phyloP scores from a whole-genome alignment of 352 stramenopile genomes.

The Proteromonas lacertae region DNA sequence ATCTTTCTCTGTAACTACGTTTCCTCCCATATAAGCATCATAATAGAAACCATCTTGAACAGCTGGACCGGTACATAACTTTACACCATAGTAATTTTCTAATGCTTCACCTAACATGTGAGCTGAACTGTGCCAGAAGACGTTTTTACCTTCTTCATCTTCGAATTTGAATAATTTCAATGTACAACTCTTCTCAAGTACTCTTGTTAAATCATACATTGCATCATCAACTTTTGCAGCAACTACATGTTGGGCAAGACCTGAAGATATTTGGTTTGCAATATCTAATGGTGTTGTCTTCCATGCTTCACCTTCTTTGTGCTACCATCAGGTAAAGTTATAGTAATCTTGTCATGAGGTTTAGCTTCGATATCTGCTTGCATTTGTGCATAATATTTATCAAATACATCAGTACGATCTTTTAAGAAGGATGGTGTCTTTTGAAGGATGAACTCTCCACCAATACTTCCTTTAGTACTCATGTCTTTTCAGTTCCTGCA shows the following conservation, averaged over 20 bases:
- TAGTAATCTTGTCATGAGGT: conserved; percentile 34
- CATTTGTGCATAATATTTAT: conserved; percentile 22
- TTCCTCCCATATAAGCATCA: conserved; percentile 85
- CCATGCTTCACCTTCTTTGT: conserved; percentile 45
- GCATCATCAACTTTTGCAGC: conserved; percentile 72
- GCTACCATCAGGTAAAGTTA: conserved; percentile 82
- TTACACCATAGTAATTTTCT: conserved; percentile 69
- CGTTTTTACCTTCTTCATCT: conserved; percentile 51
- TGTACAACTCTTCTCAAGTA: conserved; percentile 71
- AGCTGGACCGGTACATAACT: conserved; percentile 79
- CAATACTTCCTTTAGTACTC: too few species aligned
- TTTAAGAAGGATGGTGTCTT: too few species aligned
- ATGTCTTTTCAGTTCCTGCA: too few species aligned
- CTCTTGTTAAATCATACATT: conserved; percentile 85
- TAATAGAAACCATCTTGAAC: conserved; percentile 96
- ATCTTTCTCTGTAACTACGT: conserved; percentile 13
- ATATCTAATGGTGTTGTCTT: conserved; percentile 84
- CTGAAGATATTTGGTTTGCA: conserved; percentile 59
- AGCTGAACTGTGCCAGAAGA: conserved; percentile 84
- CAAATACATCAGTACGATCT: conserved; percentile 36
- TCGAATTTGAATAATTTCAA: conserved; percentile 94
- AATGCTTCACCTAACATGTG: conserved; percentile 84
- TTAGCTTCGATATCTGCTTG: conserved; percentile 3
- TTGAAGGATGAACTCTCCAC: too few species aligned
- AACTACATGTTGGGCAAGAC: conserved; percentile 52